Base-by-base conservation (phyloP, 1,284 basidiomycete species). In the Exobasidium rhododendri region DNA sequence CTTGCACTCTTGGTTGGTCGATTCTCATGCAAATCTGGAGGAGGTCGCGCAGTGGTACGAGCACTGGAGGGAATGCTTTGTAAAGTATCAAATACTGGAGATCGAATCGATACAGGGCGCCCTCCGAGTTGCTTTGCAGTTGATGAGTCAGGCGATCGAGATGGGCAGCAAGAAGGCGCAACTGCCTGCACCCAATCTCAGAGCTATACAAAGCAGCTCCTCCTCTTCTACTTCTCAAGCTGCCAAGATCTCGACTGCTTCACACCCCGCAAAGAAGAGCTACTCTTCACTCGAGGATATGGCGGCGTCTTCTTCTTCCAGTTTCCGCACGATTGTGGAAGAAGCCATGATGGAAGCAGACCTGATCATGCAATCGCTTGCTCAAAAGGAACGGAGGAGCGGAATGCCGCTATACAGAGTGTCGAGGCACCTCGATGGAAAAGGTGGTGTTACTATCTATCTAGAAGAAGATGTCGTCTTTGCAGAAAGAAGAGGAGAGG, bases 61-160 rank as follows among this genome's bases (percentile, higher is more conserved):
- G 2, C 89, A 87, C 80, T 98, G 94, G 94, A 94, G 94, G 78
- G 81, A 82, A 0, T 83, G 85, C 40, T 91, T 97, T 80, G 85
- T 88, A 0, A 86, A 88, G 60, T 81, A 83, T n/a, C 81, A 91
- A 26, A n/a, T 43, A 26, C 32, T 44, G 5, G 28, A 59, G 29
- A n/a, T 46, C 2, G 53, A 31, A 1, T 87, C 86, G 1, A 84
- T 96, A 17, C 82, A 85, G 50, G 84, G 85, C 57, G 94, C 92
- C 7, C 96, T 97, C 78, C 88, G 86, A 35, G 84, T 86, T 24
- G 94, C 90, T 0, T 80, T 97, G 55, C 87, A 94, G 76, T 81
- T 97, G 66, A 97, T 98, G 90, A 89, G 94, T 75, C 86, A 89
- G 65, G 94, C 94, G 7, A 86, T 94, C 73, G 88, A 89, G 61